These are phyloP conservation scores for Eutypella sp. DNA, from an alignment of 2,329 filamentous ascomycete species.

Conservation along the genomic window DNA sequence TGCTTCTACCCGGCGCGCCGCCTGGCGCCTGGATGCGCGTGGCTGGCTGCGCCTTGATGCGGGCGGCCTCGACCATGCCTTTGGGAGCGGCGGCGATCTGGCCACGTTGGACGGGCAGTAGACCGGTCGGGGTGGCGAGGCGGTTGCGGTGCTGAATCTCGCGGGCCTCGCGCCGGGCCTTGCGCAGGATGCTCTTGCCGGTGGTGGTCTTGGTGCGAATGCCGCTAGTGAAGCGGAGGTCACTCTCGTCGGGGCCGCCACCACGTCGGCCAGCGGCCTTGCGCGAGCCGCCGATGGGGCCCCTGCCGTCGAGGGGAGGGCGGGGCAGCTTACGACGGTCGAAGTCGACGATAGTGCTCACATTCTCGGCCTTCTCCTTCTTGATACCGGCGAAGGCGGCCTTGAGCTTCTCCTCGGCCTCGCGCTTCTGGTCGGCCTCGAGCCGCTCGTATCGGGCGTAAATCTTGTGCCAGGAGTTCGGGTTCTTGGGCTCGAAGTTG, in stretches of 20 bases:
- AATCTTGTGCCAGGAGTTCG: slow-evolving; percentile 69
- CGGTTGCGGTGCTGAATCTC: slow-evolving; percentile 48
- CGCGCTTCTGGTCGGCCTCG: slow-evolving; percentile 50
- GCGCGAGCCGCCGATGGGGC: slow-evolving; percentile 10
- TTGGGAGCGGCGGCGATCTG: slow-evolving; percentile 46
- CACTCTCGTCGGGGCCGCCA: slow-evolving; percentile 24
- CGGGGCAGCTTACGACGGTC: slow-evolving; percentile 42
- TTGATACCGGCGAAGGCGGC: slow-evolving; percentile 53
- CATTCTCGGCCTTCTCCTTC: slow-evolving; percentile 52
- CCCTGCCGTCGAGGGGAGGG: slow-evolving; percentile 29
- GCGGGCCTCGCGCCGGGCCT: slow-evolving; percentile 50
- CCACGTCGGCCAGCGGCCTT: slow-evolving; percentile 8
- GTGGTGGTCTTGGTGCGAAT: slow-evolving; percentile 48
- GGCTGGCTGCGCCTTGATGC: slow-evolving; percentile 34
- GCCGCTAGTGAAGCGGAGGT: slow-evolving; percentile 41
- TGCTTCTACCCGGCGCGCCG: neutral
- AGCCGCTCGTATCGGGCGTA: slow-evolving; percentile 65
- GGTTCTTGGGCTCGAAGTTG: slow-evolving; percentile 60
- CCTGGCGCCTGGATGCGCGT: slow-evolving; percentile 14
- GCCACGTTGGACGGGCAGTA: slow-evolving; percentile 26
- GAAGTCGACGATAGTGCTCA: slow-evolving; percentile 47
- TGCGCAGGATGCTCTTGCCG: slow-evolving; percentile 50
- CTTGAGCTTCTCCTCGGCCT: slow-evolving; percentile 54
- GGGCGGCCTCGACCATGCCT: slow-evolving; percentile 49
- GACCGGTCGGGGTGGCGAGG: slow-evolving; percentile 36